A percentile compares a stretch with the other conserved stretches of the same genome.
phyloP scores from a whole-genome alignment of 441 rosid genomes.

The Mallotus repandus region DNA sequence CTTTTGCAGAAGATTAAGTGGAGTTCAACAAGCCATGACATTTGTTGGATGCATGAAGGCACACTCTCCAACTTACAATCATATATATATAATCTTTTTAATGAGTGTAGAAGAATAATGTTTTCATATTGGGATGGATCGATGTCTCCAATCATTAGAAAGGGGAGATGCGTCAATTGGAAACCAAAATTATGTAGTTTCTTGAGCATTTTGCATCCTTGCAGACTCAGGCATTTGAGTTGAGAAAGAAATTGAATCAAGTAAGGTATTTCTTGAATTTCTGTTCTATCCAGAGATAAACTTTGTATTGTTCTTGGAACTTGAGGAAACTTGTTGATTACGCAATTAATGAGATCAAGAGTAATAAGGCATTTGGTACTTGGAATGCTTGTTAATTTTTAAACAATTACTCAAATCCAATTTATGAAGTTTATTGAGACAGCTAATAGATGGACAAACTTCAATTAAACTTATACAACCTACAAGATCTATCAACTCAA shows the following conservation, averaged over 20 bases:
- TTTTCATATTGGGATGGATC: neutral
- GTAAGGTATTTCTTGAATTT: neutral
- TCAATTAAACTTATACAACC: neutral
- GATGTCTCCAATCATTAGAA: neutral
- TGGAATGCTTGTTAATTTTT: neutral
- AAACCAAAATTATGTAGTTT: neutral
- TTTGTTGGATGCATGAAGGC: neutral
- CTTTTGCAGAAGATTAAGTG: neutral
- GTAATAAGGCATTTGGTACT: neutral
- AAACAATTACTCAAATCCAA: neutral
- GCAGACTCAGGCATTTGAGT: neutral
- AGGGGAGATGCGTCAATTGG: neutral
- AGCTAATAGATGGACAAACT: neutral
- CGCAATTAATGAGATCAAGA: neutral
- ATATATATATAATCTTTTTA: no score
- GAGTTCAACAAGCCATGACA: neutral
- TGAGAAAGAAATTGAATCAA: neutral
- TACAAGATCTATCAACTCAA: neutral
- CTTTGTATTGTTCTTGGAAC: neutral
- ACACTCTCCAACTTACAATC: neutral
- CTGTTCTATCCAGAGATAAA: neutral
- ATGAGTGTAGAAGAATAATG: no score
- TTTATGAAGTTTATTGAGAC: neutral
- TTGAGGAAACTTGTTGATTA: neutral
- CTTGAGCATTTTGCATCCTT: neutral